A percentile compares a stretch with the other conserved stretches of the same genome.
phyloP scores from a whole-genome alignment of 2,329 filamentous ascomycete species.

The Pseudocercospora vitis region DNA sequence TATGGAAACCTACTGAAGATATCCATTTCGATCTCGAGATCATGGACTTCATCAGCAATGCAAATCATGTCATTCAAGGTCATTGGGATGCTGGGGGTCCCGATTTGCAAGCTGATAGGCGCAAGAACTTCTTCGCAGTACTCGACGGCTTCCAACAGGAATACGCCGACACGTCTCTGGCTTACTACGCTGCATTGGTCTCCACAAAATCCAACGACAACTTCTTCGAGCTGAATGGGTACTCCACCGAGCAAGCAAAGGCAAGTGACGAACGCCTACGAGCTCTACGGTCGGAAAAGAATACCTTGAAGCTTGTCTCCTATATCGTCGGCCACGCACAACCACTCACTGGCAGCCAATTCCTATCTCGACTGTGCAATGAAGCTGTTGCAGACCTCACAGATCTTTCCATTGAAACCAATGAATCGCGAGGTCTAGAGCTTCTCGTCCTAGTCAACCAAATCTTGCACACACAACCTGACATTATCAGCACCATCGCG shows the following conservation, averaged over 20 bases:
- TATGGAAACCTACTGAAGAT: slow-evolving; percentile 45
- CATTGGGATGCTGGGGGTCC: slow-evolving; percentile 35
- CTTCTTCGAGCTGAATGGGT: slow-evolving; percentile 45
- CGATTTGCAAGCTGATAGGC: neutral
- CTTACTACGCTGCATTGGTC: slow-evolving; percentile 47
- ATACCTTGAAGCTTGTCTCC: slow-evolving; percentile 50
- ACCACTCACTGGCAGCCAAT: slow-evolving; percentile 49
- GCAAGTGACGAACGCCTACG: slow-evolving; percentile 41
- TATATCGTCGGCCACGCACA: slow-evolving; percentile 52
- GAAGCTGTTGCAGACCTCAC: slow-evolving; percentile 62
- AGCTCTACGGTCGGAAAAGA: slow-evolving; percentile 37
- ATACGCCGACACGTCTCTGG: slow-evolving; percentile 20
- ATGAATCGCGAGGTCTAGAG: slow-evolving; percentile 38
- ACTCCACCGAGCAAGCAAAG: slow-evolving; percentile 38
- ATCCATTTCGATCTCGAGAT: slow-evolving; percentile 54
- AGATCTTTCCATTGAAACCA: slow-evolving; percentile 44
- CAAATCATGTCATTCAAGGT: slow-evolving; percentile 48
- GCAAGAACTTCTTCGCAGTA: slow-evolving; percentile 3
- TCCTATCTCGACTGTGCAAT: slow-evolving; percentile 57
- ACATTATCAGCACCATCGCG: slow-evolving; percentile 50
- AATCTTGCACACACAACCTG: slow-evolving; percentile 52
- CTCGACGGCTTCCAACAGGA: slow-evolving; percentile 17
- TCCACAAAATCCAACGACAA: slow-evolving; percentile 41
- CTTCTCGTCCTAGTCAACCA: slow-evolving; percentile 57
- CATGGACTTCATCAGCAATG: slow-evolving; percentile 54